Percentiles rank a stretch among this genome's conserved stretches.
phyloP scores from a whole-genome alignment of 768 basidiomycete genomes.

The Tricholoma matsutake region DNA sequence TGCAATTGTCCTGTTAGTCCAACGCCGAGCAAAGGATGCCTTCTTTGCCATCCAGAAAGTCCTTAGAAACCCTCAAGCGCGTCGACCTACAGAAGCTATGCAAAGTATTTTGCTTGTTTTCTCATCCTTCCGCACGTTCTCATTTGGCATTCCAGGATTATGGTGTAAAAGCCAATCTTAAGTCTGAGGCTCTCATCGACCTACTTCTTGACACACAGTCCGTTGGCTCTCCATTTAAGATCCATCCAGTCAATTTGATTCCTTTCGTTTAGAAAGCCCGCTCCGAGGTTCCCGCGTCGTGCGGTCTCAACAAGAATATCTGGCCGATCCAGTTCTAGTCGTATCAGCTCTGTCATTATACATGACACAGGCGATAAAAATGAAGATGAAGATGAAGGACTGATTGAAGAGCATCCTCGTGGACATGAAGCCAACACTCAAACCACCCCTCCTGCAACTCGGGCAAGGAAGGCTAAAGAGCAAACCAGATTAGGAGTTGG shows the following conservation, averaged over 20 bases:
- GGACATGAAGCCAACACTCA: constrained; percentile 14
- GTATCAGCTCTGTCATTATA: constrained; percentile 44
- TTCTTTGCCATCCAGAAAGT: constrained; percentile 38
- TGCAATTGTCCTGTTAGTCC: constrained; percentile 11
- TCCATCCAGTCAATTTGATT: background rate
- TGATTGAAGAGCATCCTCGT: constrained; percentile 17
- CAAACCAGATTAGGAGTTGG: constrained; percentile 73
- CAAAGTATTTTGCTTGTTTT: constrained; percentile 45
- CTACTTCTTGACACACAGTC: constrained; percentile 60
- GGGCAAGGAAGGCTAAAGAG: constrained; percentile 71
- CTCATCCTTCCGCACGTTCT: constrained; percentile 2
- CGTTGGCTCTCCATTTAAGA: constrained; percentile 15
- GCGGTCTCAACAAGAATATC: constrained; percentile 33
- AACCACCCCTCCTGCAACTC: constrained; percentile 27
- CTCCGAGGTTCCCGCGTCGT: constrained; percentile 27
- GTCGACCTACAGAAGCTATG: constrained; percentile 60
- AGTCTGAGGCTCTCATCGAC: constrained; percentile 76
- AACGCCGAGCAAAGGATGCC: constrained; percentile 31
- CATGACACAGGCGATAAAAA: constrained; percentile 49
- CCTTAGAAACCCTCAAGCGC: constrained; percentile 45
- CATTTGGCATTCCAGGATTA: constrained; percentile 50
- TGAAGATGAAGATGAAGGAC: constrained; percentile 20
- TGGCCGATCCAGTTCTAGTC: constrained; percentile 38
- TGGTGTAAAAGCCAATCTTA: constrained; percentile 80
- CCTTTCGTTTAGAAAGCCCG: constrained; percentile 7